Evolutionary conservation across 2,329 filamentous ascomycete genomes (phyloP).

Genomic region (Taxawa tesnikishii): DNA sequence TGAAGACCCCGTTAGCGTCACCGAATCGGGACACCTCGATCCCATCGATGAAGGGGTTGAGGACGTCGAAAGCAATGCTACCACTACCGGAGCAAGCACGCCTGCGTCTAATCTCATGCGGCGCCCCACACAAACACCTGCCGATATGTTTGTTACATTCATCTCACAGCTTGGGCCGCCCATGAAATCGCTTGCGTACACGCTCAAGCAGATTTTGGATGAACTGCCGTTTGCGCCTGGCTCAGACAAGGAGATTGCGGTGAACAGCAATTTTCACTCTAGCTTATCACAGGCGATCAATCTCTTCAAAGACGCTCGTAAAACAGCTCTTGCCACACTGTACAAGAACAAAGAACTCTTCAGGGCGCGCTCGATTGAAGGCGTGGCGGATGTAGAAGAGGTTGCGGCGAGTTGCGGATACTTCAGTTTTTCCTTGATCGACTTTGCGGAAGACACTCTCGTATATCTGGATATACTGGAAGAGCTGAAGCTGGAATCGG

Average conservation of each 20-base stretch:
- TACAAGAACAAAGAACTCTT: conserved; percentile 70
- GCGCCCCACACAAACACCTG: conserved; percentile 29
- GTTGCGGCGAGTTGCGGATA: conserved; percentile 96
- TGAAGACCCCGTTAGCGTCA: conserved; percentile 3
- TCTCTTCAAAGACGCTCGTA: conserved; percentile 65
- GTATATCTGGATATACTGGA: conserved; percentile 74
- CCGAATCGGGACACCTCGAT: conserved; percentile 3
- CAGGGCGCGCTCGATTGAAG: conserved; percentile 54
- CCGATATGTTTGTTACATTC: conserved; percentile 85
- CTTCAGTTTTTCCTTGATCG: conserved; percentile 83
- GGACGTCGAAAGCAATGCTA: conserved; percentile 2
- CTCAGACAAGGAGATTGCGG: conserved; percentile 54
- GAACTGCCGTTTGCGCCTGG: conserved; percentile 67
- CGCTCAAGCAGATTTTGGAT: conserved; percentile 74
- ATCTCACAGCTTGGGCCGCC: conserved; percentile 81
- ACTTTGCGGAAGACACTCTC: conserved; percentile 83
- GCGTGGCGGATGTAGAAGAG: conserved; percentile 91
- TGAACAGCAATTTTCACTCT: conserved; percentile 68
- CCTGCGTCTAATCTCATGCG: not conserved
- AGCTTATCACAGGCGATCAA: conserved; percentile 71
- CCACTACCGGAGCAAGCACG: not conserved
- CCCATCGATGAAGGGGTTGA: conserved; percentile 6
- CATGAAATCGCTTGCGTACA: conserved; percentile 92
- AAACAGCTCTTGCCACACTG: conserved; percentile 62
- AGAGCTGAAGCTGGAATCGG: conserved; percentile 60